Percentiles rank a stretch among this genome's conserved stretches.
These are phyloP conservation scores for Barnettozyma siamensis DNA, from an alignment of 805 yeast genomes.

Conservation along the genomic window DNA sequence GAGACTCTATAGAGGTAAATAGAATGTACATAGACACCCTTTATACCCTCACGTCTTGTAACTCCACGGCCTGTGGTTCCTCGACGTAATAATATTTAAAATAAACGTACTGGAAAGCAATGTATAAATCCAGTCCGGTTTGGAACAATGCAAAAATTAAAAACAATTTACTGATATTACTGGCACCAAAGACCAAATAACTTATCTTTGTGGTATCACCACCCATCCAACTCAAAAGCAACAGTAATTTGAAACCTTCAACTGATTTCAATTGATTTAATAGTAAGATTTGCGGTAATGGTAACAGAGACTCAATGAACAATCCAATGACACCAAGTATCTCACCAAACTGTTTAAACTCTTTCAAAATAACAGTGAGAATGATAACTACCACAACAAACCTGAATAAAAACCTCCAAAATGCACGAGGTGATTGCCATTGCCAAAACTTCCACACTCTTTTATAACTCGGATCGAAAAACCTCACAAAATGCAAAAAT, in stretches of 20 bases:
- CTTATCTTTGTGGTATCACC: constrained; percentile 80
- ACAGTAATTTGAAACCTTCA: constrained; percentile 71
- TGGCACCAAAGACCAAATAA: constrained; percentile 71
- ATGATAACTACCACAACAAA: constrained; percentile 13
- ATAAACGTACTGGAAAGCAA: constrained; percentile 67
- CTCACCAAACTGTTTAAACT: constrained; percentile 36
- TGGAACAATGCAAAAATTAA: constrained; percentile 71
- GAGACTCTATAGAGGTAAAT: no score
- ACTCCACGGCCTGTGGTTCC: constrained; percentile 6
- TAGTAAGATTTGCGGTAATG: constrained; percentile 74
- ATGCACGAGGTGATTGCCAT: constrained; percentile 57
- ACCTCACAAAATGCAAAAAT: constrained; percentile 40
- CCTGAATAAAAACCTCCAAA: constrained; percentile 55
- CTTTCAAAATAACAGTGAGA: constrained; percentile 35
- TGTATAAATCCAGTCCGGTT: constrained; percentile 65
- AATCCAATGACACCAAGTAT: constrained; percentile 59
- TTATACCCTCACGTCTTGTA: constrained; percentile 9
- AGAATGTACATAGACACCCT: neutral
- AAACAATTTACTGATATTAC: constrained; percentile 58
- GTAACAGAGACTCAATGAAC: constrained; percentile 64
- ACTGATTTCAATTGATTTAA: constrained; percentile 60
- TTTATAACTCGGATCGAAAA: constrained; percentile 65
- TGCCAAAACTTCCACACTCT: constrained; percentile 79
- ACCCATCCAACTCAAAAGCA: constrained; percentile 79
- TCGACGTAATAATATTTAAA: constrained; percentile 39